phyloP scores from a whole-genome alignment of 1,284 basidiomycete genomes.

The Naganishia sp. region DNA sequence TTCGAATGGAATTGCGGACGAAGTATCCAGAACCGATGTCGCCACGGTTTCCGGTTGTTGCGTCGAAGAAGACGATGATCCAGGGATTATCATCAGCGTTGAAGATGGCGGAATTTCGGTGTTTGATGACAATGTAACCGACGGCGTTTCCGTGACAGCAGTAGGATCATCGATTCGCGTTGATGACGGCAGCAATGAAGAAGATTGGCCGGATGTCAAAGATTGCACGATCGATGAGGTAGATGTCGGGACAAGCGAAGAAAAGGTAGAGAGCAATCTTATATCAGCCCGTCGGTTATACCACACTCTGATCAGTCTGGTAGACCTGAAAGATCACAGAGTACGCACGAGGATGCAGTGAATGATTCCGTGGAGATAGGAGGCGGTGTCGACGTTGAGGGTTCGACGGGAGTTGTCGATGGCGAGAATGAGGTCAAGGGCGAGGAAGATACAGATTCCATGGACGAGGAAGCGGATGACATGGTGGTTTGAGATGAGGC shows the following conservation, averaged over 20 bases:
- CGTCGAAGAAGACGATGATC: not conserved
- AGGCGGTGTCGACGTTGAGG: not conserved
- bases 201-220: not conserved
- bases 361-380: not conserved
- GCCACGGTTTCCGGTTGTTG: too few relatives aligned
- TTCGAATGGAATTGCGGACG: too few relatives aligned
- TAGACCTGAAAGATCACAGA: constrained; percentile 5
- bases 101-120: not conserved
- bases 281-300: constrained; percentile 4
- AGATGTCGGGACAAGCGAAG: not conserved
- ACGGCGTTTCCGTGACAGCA: not conserved
- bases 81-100: not conserved
- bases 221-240: not conserved
- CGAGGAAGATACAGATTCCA: not conserved
- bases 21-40: too few relatives aligned
- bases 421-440: not conserved
- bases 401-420: not conserved
- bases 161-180: not conserved
- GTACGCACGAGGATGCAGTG: constrained; percentile 15
- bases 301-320: constrained; percentile 5
- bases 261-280: constrained; percentile 17
- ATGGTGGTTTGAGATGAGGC: not conserved
- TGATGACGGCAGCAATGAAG: too few relatives aligned
- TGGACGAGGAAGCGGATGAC: not conserved
- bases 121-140: not conserved